Conservation (phyloP, 305 asterid genomes). For the Solanum hybrid region DNA sequence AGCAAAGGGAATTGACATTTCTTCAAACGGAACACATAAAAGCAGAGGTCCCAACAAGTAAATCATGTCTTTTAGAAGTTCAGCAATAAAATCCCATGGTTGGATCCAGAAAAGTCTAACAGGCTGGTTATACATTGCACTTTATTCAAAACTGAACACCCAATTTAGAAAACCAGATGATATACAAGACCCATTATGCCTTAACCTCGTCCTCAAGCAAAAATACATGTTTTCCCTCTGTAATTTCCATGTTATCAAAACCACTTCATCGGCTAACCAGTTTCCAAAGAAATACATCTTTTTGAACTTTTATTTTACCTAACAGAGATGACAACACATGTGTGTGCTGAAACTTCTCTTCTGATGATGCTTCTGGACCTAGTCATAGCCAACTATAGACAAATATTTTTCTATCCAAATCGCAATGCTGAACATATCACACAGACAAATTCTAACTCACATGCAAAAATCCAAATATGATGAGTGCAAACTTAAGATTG, state of each 20-base stretch:
- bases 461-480: neutral
- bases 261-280: neutral
- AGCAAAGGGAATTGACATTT: neutral
- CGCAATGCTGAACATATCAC: neutral
- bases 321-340: neutral
- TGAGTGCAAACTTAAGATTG: neutral
- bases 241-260: neutral
- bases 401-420: neutral
- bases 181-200: neutral
- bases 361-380: neutral
- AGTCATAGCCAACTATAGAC: neutral
- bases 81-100: neutral
- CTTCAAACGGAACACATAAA: neutral
- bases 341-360: neutral
- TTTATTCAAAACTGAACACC: neutral
- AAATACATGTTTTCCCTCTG: neutral
- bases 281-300: neutral
- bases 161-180: neutral
- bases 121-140: neutral
- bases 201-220: neutral
- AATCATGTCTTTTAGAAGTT: neutral
- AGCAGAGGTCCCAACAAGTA: conserved; percentile 6
- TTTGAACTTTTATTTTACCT: neutral
- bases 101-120: neutral
- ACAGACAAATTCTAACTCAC: neutral